Conservation (phyloP, 306 rosid genomes). For the Quercus cerris region DNA sequence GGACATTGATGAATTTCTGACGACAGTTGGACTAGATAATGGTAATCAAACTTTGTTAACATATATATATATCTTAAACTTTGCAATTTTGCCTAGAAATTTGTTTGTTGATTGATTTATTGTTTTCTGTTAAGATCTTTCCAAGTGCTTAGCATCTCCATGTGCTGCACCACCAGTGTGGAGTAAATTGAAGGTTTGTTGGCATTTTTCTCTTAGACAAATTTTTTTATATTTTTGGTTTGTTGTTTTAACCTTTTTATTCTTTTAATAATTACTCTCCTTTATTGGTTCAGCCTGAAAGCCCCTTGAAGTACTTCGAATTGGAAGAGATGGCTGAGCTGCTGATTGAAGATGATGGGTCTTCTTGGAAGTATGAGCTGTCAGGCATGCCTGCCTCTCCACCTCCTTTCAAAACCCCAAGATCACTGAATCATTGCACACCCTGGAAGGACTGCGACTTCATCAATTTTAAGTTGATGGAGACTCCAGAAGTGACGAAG, state of each 20-base stretch:
- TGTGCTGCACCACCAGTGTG: slow-evolving; percentile 18
- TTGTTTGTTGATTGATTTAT: not conserved
- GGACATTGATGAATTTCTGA: slow-evolving; percentile 29
- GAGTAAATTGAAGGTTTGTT: slow-evolving; percentile 37
- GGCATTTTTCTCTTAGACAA: not conserved
- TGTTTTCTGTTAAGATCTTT: slow-evolving; percentile 23
- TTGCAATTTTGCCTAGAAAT: not conserved
- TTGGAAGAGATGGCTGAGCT: slow-evolving; percentile 46
- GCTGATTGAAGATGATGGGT: slow-evolving; percentile 28
- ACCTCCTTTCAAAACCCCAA: slow-evolving; percentile 40
- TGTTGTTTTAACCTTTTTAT: not conserved
- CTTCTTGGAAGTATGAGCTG: slow-evolving; percentile 14
- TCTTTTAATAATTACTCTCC: not conserved
- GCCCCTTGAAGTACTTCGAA: slow-evolving; percentile 3
- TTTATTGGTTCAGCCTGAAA: slow-evolving; percentile 27
- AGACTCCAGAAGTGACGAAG: slow-evolving; percentile 33
- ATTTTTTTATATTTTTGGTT: not conserved
- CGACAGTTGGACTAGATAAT: slow-evolving; percentile 39
- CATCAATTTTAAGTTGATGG: slow-evolving; percentile 49
- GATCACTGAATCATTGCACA: slow-evolving; percentile 20
- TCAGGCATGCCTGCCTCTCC: slow-evolving; percentile 35
- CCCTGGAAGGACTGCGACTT: slow-evolving; percentile 34
- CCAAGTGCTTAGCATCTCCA: slow-evolving; percentile 26
- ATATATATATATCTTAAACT: not conserved
- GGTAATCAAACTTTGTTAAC: slow-evolving; percentile 30